Conservation (phyloP, 2,329 filamentous ascomycete species). For the Paecilomyces niveus region DNA sequence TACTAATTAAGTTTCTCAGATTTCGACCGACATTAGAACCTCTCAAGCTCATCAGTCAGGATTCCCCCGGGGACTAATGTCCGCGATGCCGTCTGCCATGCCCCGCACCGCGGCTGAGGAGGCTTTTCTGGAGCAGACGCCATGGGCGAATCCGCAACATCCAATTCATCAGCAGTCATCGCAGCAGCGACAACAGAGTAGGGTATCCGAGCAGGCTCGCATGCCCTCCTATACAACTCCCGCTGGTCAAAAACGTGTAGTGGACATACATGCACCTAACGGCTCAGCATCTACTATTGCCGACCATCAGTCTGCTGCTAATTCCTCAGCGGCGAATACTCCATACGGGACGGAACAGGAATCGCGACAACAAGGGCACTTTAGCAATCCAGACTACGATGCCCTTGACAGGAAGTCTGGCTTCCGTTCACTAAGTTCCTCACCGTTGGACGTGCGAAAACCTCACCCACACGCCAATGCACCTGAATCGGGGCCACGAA, state of each 20-base stretch:
- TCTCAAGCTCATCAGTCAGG: conserved; percentile 18
- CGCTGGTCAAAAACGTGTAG: conserved; percentile 36
- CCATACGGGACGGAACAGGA: conserved; percentile 35
- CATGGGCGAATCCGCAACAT: conserved; percentile 87
- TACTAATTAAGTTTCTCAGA: conserved; percentile 13
- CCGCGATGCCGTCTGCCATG: conserved; percentile 25
- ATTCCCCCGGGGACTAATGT: conserved; percentile 21
- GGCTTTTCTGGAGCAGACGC: conserved; percentile 80
- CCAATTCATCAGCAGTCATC: conserved; percentile 54
- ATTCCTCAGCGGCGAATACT: conserved; percentile 38
- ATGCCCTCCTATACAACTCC: conserved; percentile 34
- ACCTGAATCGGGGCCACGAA: conserved; percentile 13
- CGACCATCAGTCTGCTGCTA: conserved; percentile 34
- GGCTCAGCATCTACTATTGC: conserved; percentile 42
- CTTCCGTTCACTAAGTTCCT: conserved; percentile 31
- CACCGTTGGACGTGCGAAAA: conserved; percentile 33
- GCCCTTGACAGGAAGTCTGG: conserved; percentile 23
- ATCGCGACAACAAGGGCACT: conserved; percentile 16
- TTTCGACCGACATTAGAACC: conserved; percentile 20
- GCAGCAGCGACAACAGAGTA: conserved; percentile 24
- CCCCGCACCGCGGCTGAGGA: conserved; percentile 59
- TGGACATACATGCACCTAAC: conserved; percentile 35
- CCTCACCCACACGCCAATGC: conserved; percentile 21
- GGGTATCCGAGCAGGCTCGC: conserved; percentile 26
- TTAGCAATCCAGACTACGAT: conserved; percentile 26